Conservation (phyloP, 306 rosid genomes). For the Gynostemma pentaphyllum region DNA sequence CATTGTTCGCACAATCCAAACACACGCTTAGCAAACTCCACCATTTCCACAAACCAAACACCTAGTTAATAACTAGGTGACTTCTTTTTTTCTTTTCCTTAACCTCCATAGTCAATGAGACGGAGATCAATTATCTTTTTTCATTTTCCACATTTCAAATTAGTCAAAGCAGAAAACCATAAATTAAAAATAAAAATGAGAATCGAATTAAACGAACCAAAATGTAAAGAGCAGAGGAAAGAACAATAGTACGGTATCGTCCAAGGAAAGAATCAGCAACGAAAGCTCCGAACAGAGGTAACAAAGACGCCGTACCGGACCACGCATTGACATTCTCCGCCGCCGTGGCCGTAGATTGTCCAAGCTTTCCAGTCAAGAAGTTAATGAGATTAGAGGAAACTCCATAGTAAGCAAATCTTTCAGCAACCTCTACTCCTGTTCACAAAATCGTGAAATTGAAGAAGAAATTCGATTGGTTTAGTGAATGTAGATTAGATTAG, state of each 20-base stretch:
- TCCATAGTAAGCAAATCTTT: constrained; percentile 35
- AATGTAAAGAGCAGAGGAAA: constrained; percentile 27
- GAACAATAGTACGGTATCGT: constrained; percentile 24
- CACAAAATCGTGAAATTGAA: not conserved
- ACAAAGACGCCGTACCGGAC: constrained; percentile 25
- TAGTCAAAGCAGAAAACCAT: not conserved
- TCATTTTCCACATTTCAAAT: not conserved
- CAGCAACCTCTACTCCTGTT: constrained; percentile 42
- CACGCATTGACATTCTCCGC: constrained; percentile 27
- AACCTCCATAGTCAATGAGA: too few species aligned
- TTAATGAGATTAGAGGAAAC: constrained; percentile 25
- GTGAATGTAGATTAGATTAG: too few species aligned
- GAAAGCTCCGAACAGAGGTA: constrained; percentile 31
- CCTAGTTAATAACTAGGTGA: too few species aligned
- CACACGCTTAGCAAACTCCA: too few species aligned
- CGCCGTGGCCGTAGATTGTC: constrained; percentile 30
- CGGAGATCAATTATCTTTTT: too few species aligned
- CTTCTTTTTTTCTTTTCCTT: too few species aligned
- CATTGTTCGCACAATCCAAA: too few species aligned
- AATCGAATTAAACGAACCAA: constrained; percentile 16
- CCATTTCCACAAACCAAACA: too few species aligned
- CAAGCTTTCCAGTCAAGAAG: constrained; percentile 27
- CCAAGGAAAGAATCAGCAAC: constrained; percentile 35
- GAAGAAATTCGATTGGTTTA: not conserved
- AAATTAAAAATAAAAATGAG: not conserved